phyloP scores from a whole-genome alignment of 2,329 filamentous ascomycete species.

The Trichoderma koningiopsis region DNA sequence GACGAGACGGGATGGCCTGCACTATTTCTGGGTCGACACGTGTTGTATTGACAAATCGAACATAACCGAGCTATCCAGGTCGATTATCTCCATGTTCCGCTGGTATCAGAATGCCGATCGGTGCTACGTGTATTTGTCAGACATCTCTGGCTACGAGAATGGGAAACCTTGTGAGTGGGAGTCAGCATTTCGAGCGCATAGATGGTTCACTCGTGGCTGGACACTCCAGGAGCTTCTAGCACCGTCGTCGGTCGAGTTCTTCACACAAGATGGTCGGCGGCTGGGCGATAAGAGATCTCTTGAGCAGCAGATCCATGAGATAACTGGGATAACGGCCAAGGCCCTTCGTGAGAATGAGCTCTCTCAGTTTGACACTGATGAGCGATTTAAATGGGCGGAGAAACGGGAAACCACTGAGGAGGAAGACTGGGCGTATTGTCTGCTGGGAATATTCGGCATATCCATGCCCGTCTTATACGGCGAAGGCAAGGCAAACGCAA shows the following conservation, averaged over 20 bases:
- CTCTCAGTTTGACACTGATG: constrained; percentile 27
- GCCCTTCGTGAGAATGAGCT: not conserved
- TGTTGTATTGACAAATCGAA: constrained; percentile 29
- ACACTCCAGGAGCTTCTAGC: constrained; percentile 37
- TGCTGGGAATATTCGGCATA: constrained; percentile 33
- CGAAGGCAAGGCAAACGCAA: constrained; percentile 31
- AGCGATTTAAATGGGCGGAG: constrained; percentile 33
- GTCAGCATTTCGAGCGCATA: constrained; percentile 24
- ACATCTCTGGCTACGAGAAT: not conserved
- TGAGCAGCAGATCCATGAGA: not conserved
- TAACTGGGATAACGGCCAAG: not conserved
- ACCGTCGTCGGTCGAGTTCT: constrained; percentile 34
- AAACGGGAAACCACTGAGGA: constrained; percentile 29
- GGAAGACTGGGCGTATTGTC: constrained; percentile 34
- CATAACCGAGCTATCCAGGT: constrained; percentile 17
- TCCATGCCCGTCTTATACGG: constrained; percentile 36
- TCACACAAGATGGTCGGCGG: constrained; percentile 20
- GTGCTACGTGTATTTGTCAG: constrained; percentile 21
- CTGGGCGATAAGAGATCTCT: constrained; percentile 28
- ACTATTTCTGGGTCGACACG: constrained; percentile 27
- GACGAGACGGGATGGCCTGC: constrained; percentile 28
- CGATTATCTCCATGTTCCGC: constrained; percentile 27
- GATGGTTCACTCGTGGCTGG: constrained; percentile 30
- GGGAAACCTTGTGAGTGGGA: not conserved
- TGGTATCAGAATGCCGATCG: constrained; percentile 25